Conservation (phyloP, 805 yeast genomes). For the Pichia nanzhaoensis region DNA sequence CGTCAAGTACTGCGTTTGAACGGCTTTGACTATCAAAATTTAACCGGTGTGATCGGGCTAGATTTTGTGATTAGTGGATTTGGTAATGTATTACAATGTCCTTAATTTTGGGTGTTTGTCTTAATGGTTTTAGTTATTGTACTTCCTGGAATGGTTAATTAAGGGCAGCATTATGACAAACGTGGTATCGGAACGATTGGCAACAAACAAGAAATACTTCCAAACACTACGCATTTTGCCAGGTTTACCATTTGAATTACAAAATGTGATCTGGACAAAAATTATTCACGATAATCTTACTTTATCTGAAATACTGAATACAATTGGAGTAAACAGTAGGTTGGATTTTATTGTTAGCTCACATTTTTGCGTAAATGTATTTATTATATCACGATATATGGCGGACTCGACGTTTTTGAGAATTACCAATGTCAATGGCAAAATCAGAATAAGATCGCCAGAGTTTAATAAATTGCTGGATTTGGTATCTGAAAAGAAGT, state of each 20-base stretch:
- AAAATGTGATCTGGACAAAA: conserved; percentile 4
- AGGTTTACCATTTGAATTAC: conserved; percentile 5
- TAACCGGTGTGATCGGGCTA: too few species aligned
- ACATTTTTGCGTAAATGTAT: conserved; percentile 2
- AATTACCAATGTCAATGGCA: conserved; percentile 3
- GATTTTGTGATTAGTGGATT: too few species aligned
- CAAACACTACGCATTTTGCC: neutral
- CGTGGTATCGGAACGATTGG: too few species aligned
- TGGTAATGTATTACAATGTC: too few species aligned
- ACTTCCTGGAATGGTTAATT: too few species aligned
- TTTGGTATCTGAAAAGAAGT: neutral
- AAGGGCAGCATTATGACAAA: too few species aligned
- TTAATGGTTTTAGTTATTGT: too few species aligned
- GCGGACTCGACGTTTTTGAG: neutral
- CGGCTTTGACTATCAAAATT: neutral
- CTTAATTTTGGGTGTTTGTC: too few species aligned
- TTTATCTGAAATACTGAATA: neutral
- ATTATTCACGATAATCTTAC: conserved; percentile 2
- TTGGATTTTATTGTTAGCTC: conserved; percentile 1
- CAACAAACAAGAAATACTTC: neutral
- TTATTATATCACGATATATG: conserved; percentile 6
- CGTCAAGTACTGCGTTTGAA: neutral
- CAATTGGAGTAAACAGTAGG: neutral
- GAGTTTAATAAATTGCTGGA: conserved; percentile 1
- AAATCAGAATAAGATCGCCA: neutral